These are phyloP conservation scores for Vigna angularis DNA, from an alignment of 306 rosid species.

Conservation along the genomic window DNA sequence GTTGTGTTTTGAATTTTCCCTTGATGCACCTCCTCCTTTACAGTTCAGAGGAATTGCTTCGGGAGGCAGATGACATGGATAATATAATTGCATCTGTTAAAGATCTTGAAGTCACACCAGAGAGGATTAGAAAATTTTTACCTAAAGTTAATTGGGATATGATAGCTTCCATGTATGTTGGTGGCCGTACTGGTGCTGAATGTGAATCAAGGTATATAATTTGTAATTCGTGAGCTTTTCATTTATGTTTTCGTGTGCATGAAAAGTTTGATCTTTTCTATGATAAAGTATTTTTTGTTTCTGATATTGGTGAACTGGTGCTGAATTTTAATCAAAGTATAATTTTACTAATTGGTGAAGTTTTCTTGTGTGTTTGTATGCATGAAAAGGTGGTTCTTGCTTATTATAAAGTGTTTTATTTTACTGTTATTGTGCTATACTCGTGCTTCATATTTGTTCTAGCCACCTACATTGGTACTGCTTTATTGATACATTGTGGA, in stretches of 20 bases:
- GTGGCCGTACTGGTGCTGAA: conserved; percentile 81
- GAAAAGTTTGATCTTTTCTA: conserved; percentile 15
- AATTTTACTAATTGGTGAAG: too few species aligned
- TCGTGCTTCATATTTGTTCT: conserved; percentile 14
- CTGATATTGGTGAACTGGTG: too few species aligned
- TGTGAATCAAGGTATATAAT: conserved; percentile 86
- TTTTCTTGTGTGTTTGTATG: too few species aligned
- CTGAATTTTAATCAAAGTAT: too few species aligned
- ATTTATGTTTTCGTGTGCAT: not conserved
- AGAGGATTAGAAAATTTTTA: conserved; percentile 64
- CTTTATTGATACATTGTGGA: conserved; percentile 8
- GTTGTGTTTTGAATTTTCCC: not conserved
- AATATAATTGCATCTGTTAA: conserved; percentile 63
- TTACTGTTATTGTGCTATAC: conserved; percentile 17
- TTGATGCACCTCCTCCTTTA: conserved; percentile 30
- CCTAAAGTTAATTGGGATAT: conserved; percentile 89
- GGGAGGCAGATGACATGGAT: conserved; percentile 65
- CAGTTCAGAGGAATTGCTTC: conserved; percentile 57
- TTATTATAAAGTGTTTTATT: conserved; percentile 30
- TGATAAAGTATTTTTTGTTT: too few species aligned
- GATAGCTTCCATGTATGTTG: conserved; percentile 75
- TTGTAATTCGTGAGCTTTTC: conserved; percentile 22
- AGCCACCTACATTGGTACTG: not conserved
- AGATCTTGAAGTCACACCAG: conserved; percentile 66
- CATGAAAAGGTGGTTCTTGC: too few species aligned